Conservation (phyloP, 1,284 basidiomycete genomes). For the Tylopilus sp. region DNA sequence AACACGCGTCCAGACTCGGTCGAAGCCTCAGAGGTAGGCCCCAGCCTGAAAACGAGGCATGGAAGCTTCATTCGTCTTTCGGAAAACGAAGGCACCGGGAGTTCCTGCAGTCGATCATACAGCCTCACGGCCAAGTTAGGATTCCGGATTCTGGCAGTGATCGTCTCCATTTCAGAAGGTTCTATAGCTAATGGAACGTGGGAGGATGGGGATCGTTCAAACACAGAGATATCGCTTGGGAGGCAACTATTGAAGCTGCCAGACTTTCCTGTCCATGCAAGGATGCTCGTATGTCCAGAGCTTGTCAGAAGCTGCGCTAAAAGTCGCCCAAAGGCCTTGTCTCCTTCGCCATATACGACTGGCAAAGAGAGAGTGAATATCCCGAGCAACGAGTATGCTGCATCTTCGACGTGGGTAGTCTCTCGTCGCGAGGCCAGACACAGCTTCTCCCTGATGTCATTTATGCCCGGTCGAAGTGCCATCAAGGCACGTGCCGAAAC, state of each 20-base stretch:
- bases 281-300: background rate
- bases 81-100: background rate
- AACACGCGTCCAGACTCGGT: background rate
- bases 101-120: background rate
- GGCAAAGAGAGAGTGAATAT: background rate
- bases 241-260: slow-evolving; percentile 1
- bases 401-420: slow-evolving; percentile 1
- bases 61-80: background rate
- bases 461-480: background rate
- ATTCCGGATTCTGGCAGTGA: background rate
- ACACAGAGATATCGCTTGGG: background rate
- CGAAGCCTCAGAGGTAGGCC: background rate
- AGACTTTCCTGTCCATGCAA: background rate
- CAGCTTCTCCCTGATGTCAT: slow-evolving; percentile 2
- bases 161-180: background rate
- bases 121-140: background rate
- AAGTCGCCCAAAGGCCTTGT: background rate
- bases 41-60: background rate
- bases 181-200: background rate
- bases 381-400: slow-evolving; percentile 1
- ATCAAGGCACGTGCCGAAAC: background rate
- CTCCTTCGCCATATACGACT: background rate
- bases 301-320: background rate
- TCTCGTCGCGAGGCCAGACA: background rate
- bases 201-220: background rate